These are phyloP conservation scores for Xenoacremonium recifei DNA, from an alignment of 2,329 filamentous ascomycete species.

Conservation along the genomic window DNA sequence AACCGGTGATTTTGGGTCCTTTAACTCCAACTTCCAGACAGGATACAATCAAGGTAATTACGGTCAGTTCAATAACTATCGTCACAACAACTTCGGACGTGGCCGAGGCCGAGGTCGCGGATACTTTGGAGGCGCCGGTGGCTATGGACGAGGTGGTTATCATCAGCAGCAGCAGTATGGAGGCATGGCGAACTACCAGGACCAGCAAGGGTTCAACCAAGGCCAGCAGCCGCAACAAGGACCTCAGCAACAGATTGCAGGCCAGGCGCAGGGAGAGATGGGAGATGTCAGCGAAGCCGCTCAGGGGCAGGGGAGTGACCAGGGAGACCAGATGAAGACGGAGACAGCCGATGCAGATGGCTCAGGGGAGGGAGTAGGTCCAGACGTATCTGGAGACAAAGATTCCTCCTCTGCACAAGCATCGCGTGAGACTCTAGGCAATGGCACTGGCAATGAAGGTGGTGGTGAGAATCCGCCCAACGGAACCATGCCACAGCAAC, in stretches of 20 bases:
- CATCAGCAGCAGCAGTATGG: slow-evolving; percentile 47
- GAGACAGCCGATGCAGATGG: slow-evolving; percentile 2
- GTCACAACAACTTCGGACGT: slow-evolving; percentile 63
- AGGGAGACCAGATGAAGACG: slow-evolving; percentile 9
- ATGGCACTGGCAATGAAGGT: slow-evolving; percentile 29
- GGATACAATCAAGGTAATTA: slow-evolving; percentile 83
- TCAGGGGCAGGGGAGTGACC: slow-evolving; percentile 22
- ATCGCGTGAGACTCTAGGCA: slow-evolving; percentile 31
- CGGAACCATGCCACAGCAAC: slow-evolving; percentile 3
- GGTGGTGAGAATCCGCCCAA: slow-evolving; percentile 14
- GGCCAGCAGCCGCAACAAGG: slow-evolving; percentile 29
- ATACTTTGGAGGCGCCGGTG: slow-evolving; percentile 53
- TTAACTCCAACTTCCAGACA: slow-evolving; percentile 75
- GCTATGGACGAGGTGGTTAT: slow-evolving; percentile 56
- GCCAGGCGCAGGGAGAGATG: slow-evolving; percentile 25
- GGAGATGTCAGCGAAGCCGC: slow-evolving; percentile 38
- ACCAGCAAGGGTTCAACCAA: too few species aligned
- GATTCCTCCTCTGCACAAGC: slow-evolving; percentile 17
- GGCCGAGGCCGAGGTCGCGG: slow-evolving; percentile 66
- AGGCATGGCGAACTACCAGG: slow-evolving; percentile 36
- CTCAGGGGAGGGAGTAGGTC: slow-evolving; percentile 17
- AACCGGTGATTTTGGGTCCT: slow-evolving; percentile 76
- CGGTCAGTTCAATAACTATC: slow-evolving; percentile 80
- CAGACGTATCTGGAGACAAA: slow-evolving; percentile 15
- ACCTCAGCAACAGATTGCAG: slow-evolving; percentile 5